Base-by-base conservation (phyloP, 371 early-diverging fungal species). In the Catenaria anguillulae region DNA sequence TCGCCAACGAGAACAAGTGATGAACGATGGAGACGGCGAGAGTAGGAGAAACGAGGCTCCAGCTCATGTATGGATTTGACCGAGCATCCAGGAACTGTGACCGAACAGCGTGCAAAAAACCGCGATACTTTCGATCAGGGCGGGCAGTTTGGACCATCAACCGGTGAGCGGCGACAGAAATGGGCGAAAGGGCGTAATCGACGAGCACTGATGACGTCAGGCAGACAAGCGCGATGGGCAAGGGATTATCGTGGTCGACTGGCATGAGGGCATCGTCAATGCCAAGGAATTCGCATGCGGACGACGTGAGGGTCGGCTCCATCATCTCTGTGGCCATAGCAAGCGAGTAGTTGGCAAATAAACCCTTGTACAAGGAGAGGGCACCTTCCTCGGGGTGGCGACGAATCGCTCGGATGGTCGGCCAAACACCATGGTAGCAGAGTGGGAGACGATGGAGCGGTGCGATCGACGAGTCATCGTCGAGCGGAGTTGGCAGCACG, bases 101-200 rank as follows among this genome's bases (percentile, higher is more conserved):
- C 3, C 73, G 66, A 26, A 90, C 73, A 48, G 84, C 84, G 69
- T 89, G 80, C 33, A 80, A 50, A 13, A 81, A 65, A 2, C 88
- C 86, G 33, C 75, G 68, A 72, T 93, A 94, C 65, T 88, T 88
- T 33, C 78, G 71, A 56, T 83, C 78, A 1, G 86, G 84, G 17
- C 80, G 78, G 6, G 83, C 67, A 1, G 87, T 78, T 68, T 89
- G 91, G 0, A 87, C 83, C 17, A 85, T 73, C 46, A 60, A 34
- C 34, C 35, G 52, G 33, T 88, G 87, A 40, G 85, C 79, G 48
- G 84, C 75, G 6, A 89, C 71, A 56, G 89, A 90, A 34, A 90
- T 63, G 13, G 91, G 91, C 62, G 86, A 84, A 40, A 90, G 69
- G 19, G 86, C 60, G 37, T 84, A 70, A 21, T 55, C 66, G 5